Evolutionary conservation across 169 alveolate genomes (phyloP), one percentile per base, ranked within the genome.

Genomic region (Plasmodium fragile): DNA sequence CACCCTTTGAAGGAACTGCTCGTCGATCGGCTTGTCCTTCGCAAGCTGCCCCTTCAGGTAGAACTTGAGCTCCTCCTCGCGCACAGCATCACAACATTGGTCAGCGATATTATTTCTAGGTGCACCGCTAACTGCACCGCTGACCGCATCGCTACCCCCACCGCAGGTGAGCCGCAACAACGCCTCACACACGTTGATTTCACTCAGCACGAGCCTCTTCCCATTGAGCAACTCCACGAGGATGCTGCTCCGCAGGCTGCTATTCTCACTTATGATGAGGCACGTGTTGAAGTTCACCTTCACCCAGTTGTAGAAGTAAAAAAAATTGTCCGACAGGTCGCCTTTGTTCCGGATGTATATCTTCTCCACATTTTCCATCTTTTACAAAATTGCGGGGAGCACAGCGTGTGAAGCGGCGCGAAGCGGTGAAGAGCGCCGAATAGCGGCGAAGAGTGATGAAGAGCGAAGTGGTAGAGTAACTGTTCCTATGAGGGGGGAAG

Each of bases 251-350:
- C 81, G 34, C 10, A 83, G 59, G 43, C 83, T 83, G 59, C 83
- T 83, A 11, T 73, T 83, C 36, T 83, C 92, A 1, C 84, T 71
- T 45, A 83, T 71, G 52, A 83, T 49, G n/a, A 83, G 77, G 30
- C 83, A 72, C 5, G 28, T 73, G 55, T 49, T 73, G 34, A 72
- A 83, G 41, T 83, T 41, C 4, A 72, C 28, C 59, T 83, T 71
- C 11, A 83, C 13, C 92, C 92, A 83, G 30, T 83, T 83, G 81
- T 83, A 83, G 59, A 83, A 83, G 41, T 83, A 72, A 32, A 45
- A 73, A 30, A 83, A 72, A 16, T 10, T 52, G 0, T 72, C 73
- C 34, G 79, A 28, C 32, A 73, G 8, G 4, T 83, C 92, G 41
- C 18, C 32, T 45, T 72, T 83, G 25, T 73, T 83, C 7, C 79